A percentile compares a stretch with the other conserved stretches of the same genome.
Conservation (phyloP, 2,329 filamentous ascomycete species). For the Hypoxylon sp. region DNA sequence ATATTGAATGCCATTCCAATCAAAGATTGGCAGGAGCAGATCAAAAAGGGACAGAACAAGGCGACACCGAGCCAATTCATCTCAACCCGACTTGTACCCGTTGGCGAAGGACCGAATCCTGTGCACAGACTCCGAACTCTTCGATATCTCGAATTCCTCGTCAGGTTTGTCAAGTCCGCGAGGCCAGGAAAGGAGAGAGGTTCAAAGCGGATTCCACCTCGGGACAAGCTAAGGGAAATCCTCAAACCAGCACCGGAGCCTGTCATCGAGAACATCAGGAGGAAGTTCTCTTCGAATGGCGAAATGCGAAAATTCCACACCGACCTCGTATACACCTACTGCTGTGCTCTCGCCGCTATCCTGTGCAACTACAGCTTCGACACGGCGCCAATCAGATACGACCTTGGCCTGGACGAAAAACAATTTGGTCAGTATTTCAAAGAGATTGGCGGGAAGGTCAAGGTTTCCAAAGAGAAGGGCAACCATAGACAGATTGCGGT, state of each 20-base stretch:
- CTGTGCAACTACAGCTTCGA: slow-evolving; percentile 79
- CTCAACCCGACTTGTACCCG: slow-evolving; percentile 64
- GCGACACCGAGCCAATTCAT: slow-evolving; percentile 69
- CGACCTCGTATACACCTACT: slow-evolving; percentile 76
- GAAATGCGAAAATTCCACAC: slow-evolving; percentile 75
- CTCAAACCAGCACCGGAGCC: slow-evolving; percentile 66
- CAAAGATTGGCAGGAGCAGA: slow-evolving; percentile 76
- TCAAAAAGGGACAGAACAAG: slow-evolving; percentile 65
- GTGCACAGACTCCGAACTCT: slow-evolving; percentile 64
- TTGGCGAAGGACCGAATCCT: slow-evolving; percentile 62
- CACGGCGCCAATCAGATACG: slow-evolving; percentile 72
- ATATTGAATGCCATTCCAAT: slow-evolving; percentile 73
- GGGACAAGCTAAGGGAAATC: slow-evolving; percentile 66
- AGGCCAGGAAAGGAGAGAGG: slow-evolving; percentile 57
- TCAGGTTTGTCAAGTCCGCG: slow-evolving; percentile 60
- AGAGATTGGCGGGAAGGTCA: slow-evolving; percentile 77
- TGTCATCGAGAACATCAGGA: slow-evolving; percentile 71
- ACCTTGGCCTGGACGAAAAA: slow-evolving; percentile 75
- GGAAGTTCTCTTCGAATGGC: slow-evolving; percentile 71
- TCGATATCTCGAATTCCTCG: slow-evolving; percentile 66
- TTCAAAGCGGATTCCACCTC: slow-evolving; percentile 61
- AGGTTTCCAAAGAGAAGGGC: slow-evolving; percentile 66
- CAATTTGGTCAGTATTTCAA: slow-evolving; percentile 75
- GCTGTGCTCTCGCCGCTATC: slow-evolving; percentile 74
- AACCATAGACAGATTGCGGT: slow-evolving; percentile 67